These are phyloP conservation scores for Harrya chromipes DNA, from an alignment of 768 basidiomycete genomes.

Conservation along the genomic window DNA sequence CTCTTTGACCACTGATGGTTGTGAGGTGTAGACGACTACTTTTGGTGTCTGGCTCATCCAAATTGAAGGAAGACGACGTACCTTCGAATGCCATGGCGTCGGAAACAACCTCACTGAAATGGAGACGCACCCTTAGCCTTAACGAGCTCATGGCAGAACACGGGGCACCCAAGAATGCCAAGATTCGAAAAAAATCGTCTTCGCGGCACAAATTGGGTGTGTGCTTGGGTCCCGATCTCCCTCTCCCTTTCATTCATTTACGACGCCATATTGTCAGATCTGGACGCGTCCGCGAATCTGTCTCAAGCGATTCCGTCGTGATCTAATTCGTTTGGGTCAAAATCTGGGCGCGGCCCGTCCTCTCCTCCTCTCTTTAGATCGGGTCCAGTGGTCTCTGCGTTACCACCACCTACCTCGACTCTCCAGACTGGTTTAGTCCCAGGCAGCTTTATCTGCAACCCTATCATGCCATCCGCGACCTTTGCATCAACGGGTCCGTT, in stretches of 20 bases:
- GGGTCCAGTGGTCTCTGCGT: neutral
- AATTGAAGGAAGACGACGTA: neutral
- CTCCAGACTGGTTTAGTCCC: neutral
- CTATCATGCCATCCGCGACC: neutral
- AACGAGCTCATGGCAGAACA: constrained; percentile 69
- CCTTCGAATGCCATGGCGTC: neutral
- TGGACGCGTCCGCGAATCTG: neutral
- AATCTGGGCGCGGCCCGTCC: constrained; percentile 9
- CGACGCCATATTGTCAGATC: neutral
- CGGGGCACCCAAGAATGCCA: constrained; percentile 40
- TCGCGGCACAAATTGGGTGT: constrained; percentile 10
- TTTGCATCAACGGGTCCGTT: neutral
- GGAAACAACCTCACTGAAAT: constrained; percentile 20
- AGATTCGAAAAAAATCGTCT: constrained; percentile 25
- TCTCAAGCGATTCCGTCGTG: neutral
- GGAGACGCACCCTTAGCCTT: constrained; percentile 64
- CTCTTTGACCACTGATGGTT: neutral
- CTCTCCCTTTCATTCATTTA: neutral
- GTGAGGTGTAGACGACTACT: neutral
- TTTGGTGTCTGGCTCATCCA: neutral
- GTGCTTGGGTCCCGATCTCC: neutral
- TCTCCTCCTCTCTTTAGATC: constrained; percentile 24
- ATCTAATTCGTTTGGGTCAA: neutral
- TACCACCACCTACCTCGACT: neutral
- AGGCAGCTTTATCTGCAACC: neutral